Evolutionary conservation across 1,284 basidiomycete species (phyloP), one percentile per base, ranked within the genome.

Genomic region (Apiotrichum sp.): DNA sequence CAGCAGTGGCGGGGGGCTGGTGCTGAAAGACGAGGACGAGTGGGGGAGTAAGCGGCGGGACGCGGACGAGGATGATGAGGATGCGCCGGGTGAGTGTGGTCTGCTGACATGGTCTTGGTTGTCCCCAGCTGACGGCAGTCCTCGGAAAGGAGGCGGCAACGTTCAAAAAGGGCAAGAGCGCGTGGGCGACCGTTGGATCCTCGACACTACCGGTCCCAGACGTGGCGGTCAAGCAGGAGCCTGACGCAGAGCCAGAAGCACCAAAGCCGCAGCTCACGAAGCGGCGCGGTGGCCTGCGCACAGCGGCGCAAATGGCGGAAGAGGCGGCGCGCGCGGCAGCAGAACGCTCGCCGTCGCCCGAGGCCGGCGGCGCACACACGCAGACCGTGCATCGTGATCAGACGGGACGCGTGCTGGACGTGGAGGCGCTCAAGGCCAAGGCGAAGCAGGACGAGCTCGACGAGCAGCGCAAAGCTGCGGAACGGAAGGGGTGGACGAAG

Each of bases 401-500:
- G 14, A 82, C 83, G 7, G 96, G 96, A 16, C 83, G 87, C 63
- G 87, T 88, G 75, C 89, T 98, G 53, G 92, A 98, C 67, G 83
- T 89, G 47, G 88, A 88, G 68, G 83, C 86, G 1, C 87, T 87
- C 41, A 83, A 83, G 50, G 92, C 87, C 14, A 90, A 93, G 65
- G 88, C 89, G 39, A 86, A 86, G 47, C 77, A 84, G 62, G 75
- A 82, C 69, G 89, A 91, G 69, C 80, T 87, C 32, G 87, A 89
- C 69, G 78, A 81, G 59, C 84, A 90, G 72, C 86, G 92, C 74
- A 86, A 84, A 72, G 89, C 93, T 69, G 86, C 86, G 52, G 82
- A 86, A 73, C 92, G 91, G 78, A 88, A 93, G 86, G 88, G 93
- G 70, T 98, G 96, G 96, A 89, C 88, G 0, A 97, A 93, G 75